Conservation (phyloP, 2,329 filamentous ascomycete species). For the Aspergillus udagawae region DNA sequence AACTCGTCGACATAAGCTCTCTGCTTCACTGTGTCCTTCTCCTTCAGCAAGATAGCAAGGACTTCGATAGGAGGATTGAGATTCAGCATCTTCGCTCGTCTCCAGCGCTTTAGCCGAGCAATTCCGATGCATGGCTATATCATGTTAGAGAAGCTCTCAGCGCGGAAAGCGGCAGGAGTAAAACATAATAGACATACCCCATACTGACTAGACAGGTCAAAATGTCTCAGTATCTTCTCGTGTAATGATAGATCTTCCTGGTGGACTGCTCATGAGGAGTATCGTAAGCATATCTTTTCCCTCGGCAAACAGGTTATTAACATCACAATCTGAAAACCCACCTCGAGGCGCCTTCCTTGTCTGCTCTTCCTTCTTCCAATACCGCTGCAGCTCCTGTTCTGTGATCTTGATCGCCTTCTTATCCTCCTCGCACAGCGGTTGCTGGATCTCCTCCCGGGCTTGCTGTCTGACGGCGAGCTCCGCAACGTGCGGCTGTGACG, state of each 20-base stretch:
- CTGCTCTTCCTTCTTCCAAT: conserved; percentile 72
- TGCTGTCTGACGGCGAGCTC: conserved; percentile 43
- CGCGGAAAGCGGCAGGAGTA: background rate
- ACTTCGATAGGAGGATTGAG: conserved; percentile 89
- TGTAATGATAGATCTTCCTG: conserved; percentile 66
- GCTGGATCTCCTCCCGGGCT: conserved; percentile 42
- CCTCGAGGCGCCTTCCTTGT: conserved; percentile 61
- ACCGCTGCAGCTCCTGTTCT: conserved; percentile 66
- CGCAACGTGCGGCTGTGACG: conserved; percentile 30
- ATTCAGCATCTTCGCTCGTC: conserved; percentile 74
- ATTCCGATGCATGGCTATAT: conserved; percentile 82
- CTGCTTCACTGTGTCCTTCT: conserved; percentile 47
- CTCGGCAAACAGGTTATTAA: background rate
- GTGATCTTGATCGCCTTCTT: conserved; percentile 59
- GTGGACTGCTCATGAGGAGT: conserved; percentile 54
- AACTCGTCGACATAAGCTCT: conserved; percentile 59
- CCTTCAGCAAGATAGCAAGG: conserved; percentile 74
- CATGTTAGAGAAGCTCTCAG: conserved; percentile 7
- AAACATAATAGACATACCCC: conserved; percentile 62
- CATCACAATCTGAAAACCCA: conserved; percentile 19
- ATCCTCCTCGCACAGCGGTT: conserved; percentile 33
- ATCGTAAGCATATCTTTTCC: background rate
- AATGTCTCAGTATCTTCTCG: conserved; percentile 87
- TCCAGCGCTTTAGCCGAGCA: conserved; percentile 76
- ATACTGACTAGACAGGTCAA: conserved; percentile 86